Evolutionary conservation across 768 basidiomycete species (phyloP), one percentile per base, ranked within the genome.

Genomic region (Naganishia randhawae): DNA sequence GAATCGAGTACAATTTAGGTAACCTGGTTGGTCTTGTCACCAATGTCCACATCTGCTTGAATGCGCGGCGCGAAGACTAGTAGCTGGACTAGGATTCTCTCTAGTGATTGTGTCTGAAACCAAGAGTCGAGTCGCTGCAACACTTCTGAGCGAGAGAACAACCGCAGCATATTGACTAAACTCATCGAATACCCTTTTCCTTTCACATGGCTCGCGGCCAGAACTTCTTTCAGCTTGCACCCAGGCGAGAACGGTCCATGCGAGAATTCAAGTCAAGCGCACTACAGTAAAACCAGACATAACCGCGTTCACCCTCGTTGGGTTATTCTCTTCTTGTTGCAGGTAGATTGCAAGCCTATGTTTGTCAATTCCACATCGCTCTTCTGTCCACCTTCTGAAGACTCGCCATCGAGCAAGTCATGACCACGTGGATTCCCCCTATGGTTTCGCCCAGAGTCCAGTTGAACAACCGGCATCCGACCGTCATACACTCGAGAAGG

Each of bases 361-460:
- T 55, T 22, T 7, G 25, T 4, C 45, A 48, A 1, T 4, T 48
- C 45, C 3, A 22, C 7, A 17, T 48, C 45, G 45, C 2, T n/a
- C 1, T n/a, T 22, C 16, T 48, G 45, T 48, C 45, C 25, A 22
- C 45, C 45, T n/a, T 48, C 45, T 48, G 19, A 17, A 22, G n/a
- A 48, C 11, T 11, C 45, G 4, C 11, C n/a, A 48, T 48, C 45
- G 19, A 48, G 45, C 45, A 48, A n/a, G 11, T 22, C 45, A 22
- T 48, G 7, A 22, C 25, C 45, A 22, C 45, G n/a, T 48, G 3
- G 45, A 48, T 22, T n/a, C 25, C n/a, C 45, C 19, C n/a, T 22
- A 48, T 22, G 29, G 32, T 52, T 52, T n/a, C 57, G 57, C 10
- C 37, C 57, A 25, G 57, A 61, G 37, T 61, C 57, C 8, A 61